Conservation (phyloP, 495 filamentous ascomycete species). For the Tuber melanosporum region DNA sequence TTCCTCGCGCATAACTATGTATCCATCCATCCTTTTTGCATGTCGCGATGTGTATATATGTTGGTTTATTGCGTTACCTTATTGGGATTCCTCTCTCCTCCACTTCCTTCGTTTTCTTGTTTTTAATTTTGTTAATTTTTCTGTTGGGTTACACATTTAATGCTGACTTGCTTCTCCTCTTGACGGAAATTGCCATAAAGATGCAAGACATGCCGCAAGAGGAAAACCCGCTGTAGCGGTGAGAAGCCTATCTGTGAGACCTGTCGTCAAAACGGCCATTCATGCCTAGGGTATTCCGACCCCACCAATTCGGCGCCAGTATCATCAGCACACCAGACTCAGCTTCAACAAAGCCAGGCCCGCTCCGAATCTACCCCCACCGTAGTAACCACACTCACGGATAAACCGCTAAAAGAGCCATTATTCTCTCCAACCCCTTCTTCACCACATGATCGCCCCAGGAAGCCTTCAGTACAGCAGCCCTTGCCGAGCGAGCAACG, state of each 20-base stretch:
- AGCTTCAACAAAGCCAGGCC: slow-evolving; percentile 36
- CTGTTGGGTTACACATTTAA: slow-evolving; percentile 24
- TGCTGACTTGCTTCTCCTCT: slow-evolving; percentile 36
- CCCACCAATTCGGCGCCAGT: slow-evolving; percentile 25
- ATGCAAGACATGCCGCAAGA: slow-evolving; percentile 71
- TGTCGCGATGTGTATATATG: slow-evolving; percentile 3
- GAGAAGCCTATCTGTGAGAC: slow-evolving; percentile 69
- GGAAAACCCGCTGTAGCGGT: slow-evolving; percentile 77
- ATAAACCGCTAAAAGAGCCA: slow-evolving; percentile 19
- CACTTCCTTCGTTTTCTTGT: not conserved
- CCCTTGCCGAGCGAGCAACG: slow-evolving; percentile 13
- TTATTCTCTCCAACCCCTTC: slow-evolving; percentile 24
- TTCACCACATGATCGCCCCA: slow-evolving; percentile 28
- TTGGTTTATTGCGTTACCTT: slow-evolving; percentile 11
- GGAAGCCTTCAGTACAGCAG: slow-evolving; percentile 18
- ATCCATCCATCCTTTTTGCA: slow-evolving; percentile 20
- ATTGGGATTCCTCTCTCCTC: slow-evolving; percentile 14
- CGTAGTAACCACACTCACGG: slow-evolving; percentile 39
- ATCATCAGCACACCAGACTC: slow-evolving; percentile 21
- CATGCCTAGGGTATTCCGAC: slow-evolving; percentile 59
- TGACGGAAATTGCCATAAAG: slow-evolving; percentile 44
- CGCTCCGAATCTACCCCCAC: slow-evolving; percentile 35
- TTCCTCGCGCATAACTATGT: slow-evolving; percentile 11
- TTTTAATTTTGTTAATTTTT: slow-evolving; percentile 15
- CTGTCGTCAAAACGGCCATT: slow-evolving; percentile 66